A percentile compares a stretch with the other conserved stretches of the same genome.
phyloP scores from a whole-genome alignment of 345 rosid species.

The Garcia nutans region DNA sequence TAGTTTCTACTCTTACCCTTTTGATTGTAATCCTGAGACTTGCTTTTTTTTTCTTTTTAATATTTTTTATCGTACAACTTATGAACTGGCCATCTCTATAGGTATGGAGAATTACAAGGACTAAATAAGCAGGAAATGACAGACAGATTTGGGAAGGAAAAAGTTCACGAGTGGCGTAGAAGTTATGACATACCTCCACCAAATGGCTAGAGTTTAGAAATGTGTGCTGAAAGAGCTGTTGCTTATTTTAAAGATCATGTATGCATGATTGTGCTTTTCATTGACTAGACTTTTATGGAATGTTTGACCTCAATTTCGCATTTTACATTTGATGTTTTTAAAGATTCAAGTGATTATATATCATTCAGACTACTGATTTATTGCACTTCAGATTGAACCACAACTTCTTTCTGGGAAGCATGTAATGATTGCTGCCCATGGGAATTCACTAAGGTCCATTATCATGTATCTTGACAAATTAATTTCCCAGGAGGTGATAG shows the following conservation, averaged over 20 bases:
- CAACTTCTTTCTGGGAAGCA: conserved; percentile 81
- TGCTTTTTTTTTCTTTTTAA: background rate
- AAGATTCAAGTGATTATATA: background rate
- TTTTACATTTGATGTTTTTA: background rate
- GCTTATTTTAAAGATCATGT: conserved; percentile 60
- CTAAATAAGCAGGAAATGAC: conserved; percentile 96
- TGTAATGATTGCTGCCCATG: conserved; percentile 93
- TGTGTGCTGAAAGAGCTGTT: conserved; percentile 97
- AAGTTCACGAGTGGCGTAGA: conserved; percentile 96
- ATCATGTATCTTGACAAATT: conserved; percentile 95
- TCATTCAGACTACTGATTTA: conserved; percentile 9
- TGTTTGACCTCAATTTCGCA: background rate
- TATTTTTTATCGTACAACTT: background rate
- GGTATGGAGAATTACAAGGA: conserved; percentile 98
- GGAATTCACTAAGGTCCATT: conserved; percentile 88
- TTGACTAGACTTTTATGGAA: conserved; percentile 8
- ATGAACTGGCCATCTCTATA: conserved; percentile 22
- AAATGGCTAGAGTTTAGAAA: conserved; percentile 95
- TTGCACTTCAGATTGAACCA: conserved; percentile 70
- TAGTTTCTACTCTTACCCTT: conserved; percentile 8
- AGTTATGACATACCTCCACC: conserved; percentile 97
- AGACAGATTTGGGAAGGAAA: conserved; percentile 80
- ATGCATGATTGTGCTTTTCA: conserved; percentile 10
- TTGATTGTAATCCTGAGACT: background rate
- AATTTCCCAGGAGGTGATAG: conserved; percentile 85